A percentile compares a stretch with the other conserved stretches of the same genome.
Evolutionary conservation across 306 rosid species (phyloP).

Genomic region (Castanopsis chinensis): DNA sequence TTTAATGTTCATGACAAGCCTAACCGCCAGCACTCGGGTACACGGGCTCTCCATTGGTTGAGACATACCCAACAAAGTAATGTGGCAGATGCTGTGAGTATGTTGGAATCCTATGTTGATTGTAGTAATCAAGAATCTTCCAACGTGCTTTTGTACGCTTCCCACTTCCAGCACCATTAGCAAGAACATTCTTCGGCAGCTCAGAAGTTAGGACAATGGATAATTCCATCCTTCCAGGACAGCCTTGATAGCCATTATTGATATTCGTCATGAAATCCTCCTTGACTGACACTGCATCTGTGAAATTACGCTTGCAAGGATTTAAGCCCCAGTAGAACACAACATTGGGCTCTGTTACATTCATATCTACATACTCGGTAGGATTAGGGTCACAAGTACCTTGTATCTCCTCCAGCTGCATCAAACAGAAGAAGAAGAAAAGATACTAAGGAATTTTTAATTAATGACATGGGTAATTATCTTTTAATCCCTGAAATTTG

Average conservation of each 20-base stretch:
- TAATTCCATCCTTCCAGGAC: constrained; percentile 39
- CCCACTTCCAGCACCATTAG: constrained; percentile 11
- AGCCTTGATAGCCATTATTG: constrained; percentile 23
- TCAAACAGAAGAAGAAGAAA: constrained; percentile 9
- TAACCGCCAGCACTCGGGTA: constrained; percentile 21
- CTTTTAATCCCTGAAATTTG: too few species aligned
- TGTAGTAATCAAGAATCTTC: constrained; percentile 22
- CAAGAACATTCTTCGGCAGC: constrained; percentile 27
- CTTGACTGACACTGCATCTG: constrained; percentile 18
- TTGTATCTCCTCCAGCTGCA: constrained; percentile 40
- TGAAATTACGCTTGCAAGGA: background rate
- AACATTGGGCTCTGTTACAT: constrained; percentile 31
- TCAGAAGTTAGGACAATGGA: constrained; percentile 22
- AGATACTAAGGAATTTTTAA: background rate
- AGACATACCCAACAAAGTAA: constrained; percentile 23
- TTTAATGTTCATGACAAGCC: background rate
- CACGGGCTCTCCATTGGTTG: constrained; percentile 13
- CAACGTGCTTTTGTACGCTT: constrained; percentile 26
- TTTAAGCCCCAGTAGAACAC: constrained; percentile 49
- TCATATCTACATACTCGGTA: constrained; percentile 32
- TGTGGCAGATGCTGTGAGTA: constrained; percentile 24
- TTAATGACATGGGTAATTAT: too few species aligned
- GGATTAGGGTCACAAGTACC: constrained; percentile 54
- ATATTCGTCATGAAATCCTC: constrained; percentile 36
- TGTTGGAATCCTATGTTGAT: constrained; percentile 15